Base-by-base conservation (phyloP, 805 yeast genomes). In the Yamadazyma olivae region DNA sequence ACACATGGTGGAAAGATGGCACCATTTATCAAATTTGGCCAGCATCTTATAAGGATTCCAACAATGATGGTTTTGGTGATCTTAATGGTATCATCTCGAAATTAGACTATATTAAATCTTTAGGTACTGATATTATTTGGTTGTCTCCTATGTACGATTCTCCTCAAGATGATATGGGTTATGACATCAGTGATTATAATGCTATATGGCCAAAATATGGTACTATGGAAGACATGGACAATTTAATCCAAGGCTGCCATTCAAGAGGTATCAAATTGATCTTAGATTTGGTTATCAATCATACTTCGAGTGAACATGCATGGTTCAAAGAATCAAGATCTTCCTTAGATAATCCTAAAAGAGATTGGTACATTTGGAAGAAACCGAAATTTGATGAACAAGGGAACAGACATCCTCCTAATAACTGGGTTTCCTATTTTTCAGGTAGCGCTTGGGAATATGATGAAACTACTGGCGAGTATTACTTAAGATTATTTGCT, bases 291-390 rank as follows among this genome's bases (percentile, higher is more conserved):
- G 82, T 77, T 31, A 65, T 77, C 48, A 77, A 77, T 60, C 83
- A 77, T 52, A 70, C 79, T 15, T 75, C 81, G 2, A 52, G 63
- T 25, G 72, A 72, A 52, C 82, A 77, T 54, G 61, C 55, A 30
- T 77, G 82, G 82, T 77, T 77, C 59, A 59, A 73, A 49, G 79
- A 77, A 49, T 72, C 79, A 6, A 56, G 76, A 36, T 60, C 74
- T 3, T 70, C 78, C 13, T 68, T 61, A 46, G 57, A 64, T 32
- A 74, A 70, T 53, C 71, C 79, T 5, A 76, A 77, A 57, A 66
- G 82, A 51, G 79, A 77, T 54, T 76, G 81, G 80, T 75, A 74
- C 56, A 61, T 74, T 42, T 77, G 83, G 83, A 71, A 64, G 45
- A 70, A 72, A 18, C 66, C 77, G 17, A 65, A 53, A 32, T 67